These are phyloP conservation scores for Alternaria incomplexa DNA, from an alignment of 2,329 filamentous ascomycete species.

Conservation along the genomic window DNA sequence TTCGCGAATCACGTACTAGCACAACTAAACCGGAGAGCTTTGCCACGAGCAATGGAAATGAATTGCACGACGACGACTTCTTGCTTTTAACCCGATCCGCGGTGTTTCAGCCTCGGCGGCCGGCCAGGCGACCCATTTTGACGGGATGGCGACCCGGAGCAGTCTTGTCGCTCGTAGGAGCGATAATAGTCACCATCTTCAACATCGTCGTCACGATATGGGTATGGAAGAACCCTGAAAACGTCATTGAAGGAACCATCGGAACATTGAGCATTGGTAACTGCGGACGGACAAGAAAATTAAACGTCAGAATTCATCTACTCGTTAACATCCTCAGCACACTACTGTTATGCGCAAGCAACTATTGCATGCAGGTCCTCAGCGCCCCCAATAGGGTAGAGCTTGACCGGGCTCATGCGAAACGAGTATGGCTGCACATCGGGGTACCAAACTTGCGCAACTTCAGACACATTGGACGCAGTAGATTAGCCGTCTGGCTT, in stretches of 20 bases:
- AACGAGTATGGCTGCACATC: conserved; percentile 48
- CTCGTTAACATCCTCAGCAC: conserved; percentile 56
- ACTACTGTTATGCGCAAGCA: conserved; percentile 29
- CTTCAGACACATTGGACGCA: not conserved
- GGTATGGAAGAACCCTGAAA: not conserved
- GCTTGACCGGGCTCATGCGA: conserved; percentile 27
- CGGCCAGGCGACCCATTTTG: not conserved
- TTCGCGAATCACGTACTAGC: not conserved
- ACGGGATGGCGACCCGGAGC: not conserved
- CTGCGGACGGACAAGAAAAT: not conserved
- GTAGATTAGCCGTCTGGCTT: conserved; percentile 8
- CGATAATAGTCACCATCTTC: not conserved
- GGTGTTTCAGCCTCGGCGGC: not conserved
- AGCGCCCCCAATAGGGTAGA: conserved; percentile 28
- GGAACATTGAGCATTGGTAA: not conserved
- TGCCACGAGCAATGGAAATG: not conserved
- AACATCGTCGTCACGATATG: not conserved
- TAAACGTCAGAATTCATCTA: conserved; percentile 47
- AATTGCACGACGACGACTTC: not conserved
- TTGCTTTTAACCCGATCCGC: not conserved
- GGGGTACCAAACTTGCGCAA: conserved; percentile 48
- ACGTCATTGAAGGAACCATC: not conserved
- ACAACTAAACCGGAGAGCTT: not conserved
- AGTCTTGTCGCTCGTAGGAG: not conserved
- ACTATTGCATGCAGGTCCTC: conserved; percentile 38